These are phyloP conservation scores for Xylaria sp. DNA, from an alignment of 2,329 filamentous ascomycete genomes.

Conservation along the genomic window DNA sequence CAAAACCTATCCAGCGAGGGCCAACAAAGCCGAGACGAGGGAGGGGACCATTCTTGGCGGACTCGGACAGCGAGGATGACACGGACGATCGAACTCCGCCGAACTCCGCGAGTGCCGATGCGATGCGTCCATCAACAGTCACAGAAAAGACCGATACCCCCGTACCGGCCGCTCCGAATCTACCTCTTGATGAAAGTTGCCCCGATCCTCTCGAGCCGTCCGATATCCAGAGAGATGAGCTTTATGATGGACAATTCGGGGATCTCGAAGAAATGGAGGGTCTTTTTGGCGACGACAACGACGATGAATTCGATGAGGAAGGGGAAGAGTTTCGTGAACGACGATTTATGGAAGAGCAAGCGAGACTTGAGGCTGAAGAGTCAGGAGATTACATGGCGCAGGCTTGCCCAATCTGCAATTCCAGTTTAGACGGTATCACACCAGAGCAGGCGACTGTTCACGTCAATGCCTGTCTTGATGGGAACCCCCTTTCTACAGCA, in stretches of 20 bases:
- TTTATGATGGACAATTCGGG: slow-evolving; percentile 50
- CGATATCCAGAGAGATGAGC: slow-evolving; percentile 41
- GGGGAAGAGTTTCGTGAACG: slow-evolving; percentile 75
- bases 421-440: slow-evolving; percentile 68
- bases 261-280: slow-evolving; percentile 65
- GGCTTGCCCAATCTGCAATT: slow-evolving; percentile 82
- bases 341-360: slow-evolving; percentile 81
- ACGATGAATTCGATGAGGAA: slow-evolving; percentile 54
- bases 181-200: slow-evolving; percentile 46
- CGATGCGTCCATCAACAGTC: slow-evolving; percentile 9
- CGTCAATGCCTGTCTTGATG: slow-evolving; percentile 93
- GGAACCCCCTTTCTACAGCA: slow-evolving; percentile 72
- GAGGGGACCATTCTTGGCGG: slow-evolving; percentile 75
- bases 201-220: slow-evolving; percentile 39
- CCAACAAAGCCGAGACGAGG: slow-evolving; percentile 41
- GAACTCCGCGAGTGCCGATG: slow-evolving; percentile 20
- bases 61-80: slow-evolving; percentile 68
- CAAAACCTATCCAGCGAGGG: slow-evolving; percentile 29
- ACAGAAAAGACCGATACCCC: slow-evolving; percentile 28
- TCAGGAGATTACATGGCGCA: slow-evolving; percentile 55
- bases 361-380: slow-evolving; percentile 71
- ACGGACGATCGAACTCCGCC: slow-evolving; percentile 8
- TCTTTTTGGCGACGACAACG: slow-evolving; percentile 60
- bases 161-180: slow-evolving; percentile 33
- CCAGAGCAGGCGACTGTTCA: slow-evolving; percentile 79